Percentiles rank a stretch among this genome's conserved stretches.
Evolutionary conservation across 768 basidiomycete genomes (phyloP).

Genomic region (Cystobasidium tubakii): DNA sequence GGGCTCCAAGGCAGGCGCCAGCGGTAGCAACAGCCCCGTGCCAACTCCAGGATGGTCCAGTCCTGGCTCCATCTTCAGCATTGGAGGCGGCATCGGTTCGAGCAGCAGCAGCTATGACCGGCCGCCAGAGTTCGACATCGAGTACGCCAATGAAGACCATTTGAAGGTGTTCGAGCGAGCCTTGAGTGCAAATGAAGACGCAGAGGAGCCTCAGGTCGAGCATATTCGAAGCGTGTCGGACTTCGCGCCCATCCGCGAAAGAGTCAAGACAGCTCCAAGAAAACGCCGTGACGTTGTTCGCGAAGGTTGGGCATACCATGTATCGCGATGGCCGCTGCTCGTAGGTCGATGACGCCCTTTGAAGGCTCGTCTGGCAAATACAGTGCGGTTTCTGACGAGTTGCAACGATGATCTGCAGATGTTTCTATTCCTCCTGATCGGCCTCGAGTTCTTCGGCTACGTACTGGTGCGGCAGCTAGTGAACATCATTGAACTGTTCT

Average conservation of each 20-base stretch:
- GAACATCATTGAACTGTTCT: slow-evolving; percentile 86
- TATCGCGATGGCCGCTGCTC: slow-evolving; percentile 44
- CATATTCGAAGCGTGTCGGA: slow-evolving; percentile 69
- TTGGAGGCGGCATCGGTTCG: neutral
- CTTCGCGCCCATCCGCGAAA: slow-evolving; percentile 74
- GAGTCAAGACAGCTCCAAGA: slow-evolving; percentile 1
- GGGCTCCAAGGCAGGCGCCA: neutral
- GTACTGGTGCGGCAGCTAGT: slow-evolving; percentile 83
- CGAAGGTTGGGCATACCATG: slow-evolving; percentile 46
- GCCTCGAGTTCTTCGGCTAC: slow-evolving; percentile 69
- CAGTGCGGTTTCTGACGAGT: no score
- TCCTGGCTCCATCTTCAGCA: neutral
- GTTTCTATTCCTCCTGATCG: slow-evolving; percentile 77
- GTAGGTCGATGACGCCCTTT: slow-evolving; percentile 5
- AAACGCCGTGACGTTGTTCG: slow-evolving; percentile 43
- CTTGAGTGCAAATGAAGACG: neutral
- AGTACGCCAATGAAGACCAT: slow-evolving; percentile 39
- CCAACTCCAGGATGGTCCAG: neutral
- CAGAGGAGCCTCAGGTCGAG: slow-evolving; percentile 13
- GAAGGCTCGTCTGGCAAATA: no score
- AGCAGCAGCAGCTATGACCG: slow-evolving; percentile 4
- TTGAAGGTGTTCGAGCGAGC: slow-evolving; percentile 28
- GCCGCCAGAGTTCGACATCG: slow-evolving; percentile 31
- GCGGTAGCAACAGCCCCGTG: neutral
- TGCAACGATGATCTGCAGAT: slow-evolving; percentile 55